A percentile compares a stretch with the other conserved stretches of the same genome.
Evolutionary conservation across 257 asterid species (phyloP).

Genomic region (Solanum dulcamara): DNA sequence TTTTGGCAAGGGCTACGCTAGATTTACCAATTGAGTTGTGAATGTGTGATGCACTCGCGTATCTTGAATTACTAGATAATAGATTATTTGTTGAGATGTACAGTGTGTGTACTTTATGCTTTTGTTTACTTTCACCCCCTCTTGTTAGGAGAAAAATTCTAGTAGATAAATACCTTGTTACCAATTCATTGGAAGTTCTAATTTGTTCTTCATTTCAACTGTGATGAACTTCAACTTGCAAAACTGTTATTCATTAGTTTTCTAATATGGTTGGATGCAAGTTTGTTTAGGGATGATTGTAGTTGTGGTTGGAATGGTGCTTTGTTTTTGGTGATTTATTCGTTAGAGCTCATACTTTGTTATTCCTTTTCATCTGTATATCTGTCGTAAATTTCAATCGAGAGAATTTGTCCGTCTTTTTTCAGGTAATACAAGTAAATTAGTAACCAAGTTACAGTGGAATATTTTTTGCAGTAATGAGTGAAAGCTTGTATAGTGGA

Average conservation of each 20-base stretch:
- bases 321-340: background rate
- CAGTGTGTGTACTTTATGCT: background rate
- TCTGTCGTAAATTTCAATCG: background rate
- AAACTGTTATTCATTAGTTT: background rate
- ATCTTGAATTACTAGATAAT: background rate
- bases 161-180: background rate
- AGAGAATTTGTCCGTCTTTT: background rate
- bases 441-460: background rate
- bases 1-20: background rate
- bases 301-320: background rate
- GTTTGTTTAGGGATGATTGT: background rate
- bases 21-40: background rate
- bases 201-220: too few relatives aligned
- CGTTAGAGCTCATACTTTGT: background rate
- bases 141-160: background rate
- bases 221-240: background rate
- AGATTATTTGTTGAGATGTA: background rate
- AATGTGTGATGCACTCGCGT: background rate
- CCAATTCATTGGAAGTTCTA: too few relatives aligned
- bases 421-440: too few relatives aligned
- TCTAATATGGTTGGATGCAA: background rate
- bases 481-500: background rate
- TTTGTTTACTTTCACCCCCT: background rate
- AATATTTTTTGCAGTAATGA: background rate
- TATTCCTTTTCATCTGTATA: too few relatives aligned